Evolutionary conservation across 1,139 yeast species (phyloP).

Genomic region (Yamadazyma spencermartinsiae): DNA sequence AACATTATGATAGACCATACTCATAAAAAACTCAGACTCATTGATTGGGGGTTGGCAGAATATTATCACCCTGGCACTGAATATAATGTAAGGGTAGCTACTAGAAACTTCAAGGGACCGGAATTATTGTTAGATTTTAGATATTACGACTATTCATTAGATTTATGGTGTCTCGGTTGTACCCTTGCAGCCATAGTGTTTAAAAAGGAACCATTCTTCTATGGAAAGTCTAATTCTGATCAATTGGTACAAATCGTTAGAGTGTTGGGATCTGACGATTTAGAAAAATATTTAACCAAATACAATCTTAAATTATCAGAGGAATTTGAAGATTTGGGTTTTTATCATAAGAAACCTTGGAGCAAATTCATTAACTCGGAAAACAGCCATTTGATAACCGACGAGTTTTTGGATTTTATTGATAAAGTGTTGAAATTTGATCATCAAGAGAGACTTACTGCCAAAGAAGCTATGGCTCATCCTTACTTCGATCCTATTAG

Average conservation of each 20-base stretch:
- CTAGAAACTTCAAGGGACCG: constrained; percentile 95
- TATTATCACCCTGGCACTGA: constrained; percentile 93
- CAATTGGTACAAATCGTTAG: constrained; percentile 92
- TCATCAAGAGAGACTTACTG: constrained; percentile 71
- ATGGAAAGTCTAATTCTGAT: constrained; percentile 92
- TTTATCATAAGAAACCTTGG: constrained; percentile 74
- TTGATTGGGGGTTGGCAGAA: constrained; percentile 98
- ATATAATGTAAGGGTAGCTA: constrained; percentile 94
- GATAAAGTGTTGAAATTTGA: constrained; percentile 66
- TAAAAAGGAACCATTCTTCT: constrained; percentile 94
- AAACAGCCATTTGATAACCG: constrained; percentile 52
- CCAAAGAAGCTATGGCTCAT: constrained; percentile 80
- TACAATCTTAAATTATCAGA: constrained; percentile 73
- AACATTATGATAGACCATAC: constrained; percentile 96
- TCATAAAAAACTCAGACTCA: constrained; percentile 66
- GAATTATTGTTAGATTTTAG: constrained; percentile 88
- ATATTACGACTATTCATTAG: constrained; percentile 90
- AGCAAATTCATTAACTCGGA: constrained; percentile 50
- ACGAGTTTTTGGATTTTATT: constrained; percentile 61
- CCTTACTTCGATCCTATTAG: constrained; percentile 52
- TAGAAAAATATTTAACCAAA: constrained; percentile 68
- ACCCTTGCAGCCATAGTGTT: constrained; percentile 94
- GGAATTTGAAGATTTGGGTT: constrained; percentile 80
- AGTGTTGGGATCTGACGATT: constrained; percentile 85
- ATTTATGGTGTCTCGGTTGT: constrained; percentile 95